Percentiles rank a stretch among this genome's conserved stretches.
phyloP scores from a whole-genome alignment of 73 alveolate genomes.

The Blepharisma stoltei region DNA sequence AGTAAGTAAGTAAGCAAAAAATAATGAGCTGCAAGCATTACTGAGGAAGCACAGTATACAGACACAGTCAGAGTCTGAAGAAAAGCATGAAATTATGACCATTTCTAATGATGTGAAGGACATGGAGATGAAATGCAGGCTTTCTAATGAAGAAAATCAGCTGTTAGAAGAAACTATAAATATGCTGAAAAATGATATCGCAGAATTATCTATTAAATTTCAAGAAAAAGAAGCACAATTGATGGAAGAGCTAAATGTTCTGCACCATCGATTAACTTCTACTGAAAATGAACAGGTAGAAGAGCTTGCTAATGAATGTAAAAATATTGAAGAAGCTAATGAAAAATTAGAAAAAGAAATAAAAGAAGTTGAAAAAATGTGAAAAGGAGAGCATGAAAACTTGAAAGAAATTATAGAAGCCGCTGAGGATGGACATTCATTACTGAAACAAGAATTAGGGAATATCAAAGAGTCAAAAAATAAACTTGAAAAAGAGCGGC shows the following conservation, averaged over 20 bases:
- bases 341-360: not conserved
- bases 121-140: not conserved
- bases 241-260: not conserved
- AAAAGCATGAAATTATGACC: not conserved
- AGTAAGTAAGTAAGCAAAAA: too few species aligned
- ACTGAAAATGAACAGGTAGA: constrained; percentile 14
- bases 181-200: not conserved
- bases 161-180: constrained; percentile 3
- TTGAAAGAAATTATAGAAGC: constrained; percentile 9
- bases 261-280: not conserved
- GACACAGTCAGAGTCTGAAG: constrained; percentile 17
- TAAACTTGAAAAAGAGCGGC: too few species aligned
- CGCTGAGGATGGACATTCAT: not conserved
- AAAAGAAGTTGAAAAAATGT: not conserved
- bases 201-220: not conserved
- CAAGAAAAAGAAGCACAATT: not conserved
- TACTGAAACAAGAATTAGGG: not conserved
- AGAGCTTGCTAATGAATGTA: not conserved
- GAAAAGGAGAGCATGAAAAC: constrained; percentile 13
- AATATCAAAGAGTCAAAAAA: not conserved
- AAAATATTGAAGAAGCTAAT: not conserved
- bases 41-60: not conserved
- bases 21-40: not conserved
- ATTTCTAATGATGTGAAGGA: not conserved
- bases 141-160: not conserved